Conservation (phyloP, 345 rosid species). For the Lumnitzera racemosa region DNA sequence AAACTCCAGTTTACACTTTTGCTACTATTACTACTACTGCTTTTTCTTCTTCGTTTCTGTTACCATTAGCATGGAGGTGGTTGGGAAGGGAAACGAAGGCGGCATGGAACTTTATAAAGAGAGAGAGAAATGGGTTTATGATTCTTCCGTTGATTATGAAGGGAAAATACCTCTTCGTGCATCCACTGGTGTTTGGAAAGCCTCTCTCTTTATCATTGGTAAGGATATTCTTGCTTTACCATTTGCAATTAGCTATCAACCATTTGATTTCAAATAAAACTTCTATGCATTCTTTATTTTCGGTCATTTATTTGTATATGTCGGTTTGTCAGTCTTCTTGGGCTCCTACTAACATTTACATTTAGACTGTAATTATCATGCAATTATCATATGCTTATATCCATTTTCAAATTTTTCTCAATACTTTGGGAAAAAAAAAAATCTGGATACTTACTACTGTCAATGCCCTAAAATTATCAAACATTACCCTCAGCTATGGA, state of each 20-base stretch:
- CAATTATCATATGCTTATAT: too few relatives aligned
- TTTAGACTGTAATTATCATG: too few relatives aligned
- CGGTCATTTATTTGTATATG: neutral
- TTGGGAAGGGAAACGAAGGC: conserved; percentile 9
- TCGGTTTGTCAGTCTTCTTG: too few relatives aligned
- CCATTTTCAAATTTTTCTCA: too few relatives aligned
- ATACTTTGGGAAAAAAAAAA: too few relatives aligned
- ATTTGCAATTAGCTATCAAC: too few relatives aligned
- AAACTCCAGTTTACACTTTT: neutral
- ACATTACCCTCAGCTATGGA: too few relatives aligned
- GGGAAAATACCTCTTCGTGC: conserved; percentile 49
- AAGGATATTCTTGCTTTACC: conserved; percentile 1
- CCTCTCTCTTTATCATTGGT: conserved; percentile 61
- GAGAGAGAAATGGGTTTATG: conserved; percentile 44
- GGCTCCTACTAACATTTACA: too few relatives aligned
- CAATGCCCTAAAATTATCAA: too few relatives aligned
- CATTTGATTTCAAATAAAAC: neutral
- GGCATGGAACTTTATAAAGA: neutral
- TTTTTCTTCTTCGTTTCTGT: neutral
- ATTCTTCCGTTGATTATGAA: conserved; percentile 51
- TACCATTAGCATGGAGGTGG: neutral
- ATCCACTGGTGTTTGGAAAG: conserved; percentile 63
- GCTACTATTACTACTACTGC: neutral
- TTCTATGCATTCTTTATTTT: neutral
- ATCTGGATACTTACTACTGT: too few relatives aligned